Base-by-base conservation (phyloP, 306 rosid genomes). In the Acmispon strigosus region DNA sequence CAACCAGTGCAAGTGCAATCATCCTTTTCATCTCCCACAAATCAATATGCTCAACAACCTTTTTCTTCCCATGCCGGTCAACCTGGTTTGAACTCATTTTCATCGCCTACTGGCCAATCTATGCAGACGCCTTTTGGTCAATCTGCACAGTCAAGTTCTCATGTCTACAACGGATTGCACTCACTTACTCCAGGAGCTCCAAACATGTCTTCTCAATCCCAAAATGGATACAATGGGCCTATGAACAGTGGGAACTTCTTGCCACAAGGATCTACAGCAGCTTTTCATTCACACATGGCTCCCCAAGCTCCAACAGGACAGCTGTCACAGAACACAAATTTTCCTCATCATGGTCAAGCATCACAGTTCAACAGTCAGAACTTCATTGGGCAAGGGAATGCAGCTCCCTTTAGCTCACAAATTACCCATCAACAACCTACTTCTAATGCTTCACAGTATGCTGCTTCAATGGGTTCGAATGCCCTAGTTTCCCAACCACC, bases 291-390 rank as follows among this genome's bases (percentile, higher is more conserved):
- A 36, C 77, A 78, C 29, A 29, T 80, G 79, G 75, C 76, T 82
- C 61, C 87, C 55, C 93, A 81, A 72, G 73, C 81, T 72, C 83
- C 87, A 68, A 74, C 83, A 15, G 92, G 85, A 73, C 87, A 74
- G 39, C 66, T 16, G 55, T 19, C 87, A 74, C 88, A 86, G 49
- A 50, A 59, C 61, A 84, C 84, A 42, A 79, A 81, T 82, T 84
- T 81, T 69, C 42, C 61, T 16, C 87, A 88, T 65, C 89, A 84
- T 57, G 92, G 87, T 20, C 86, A 79, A 15, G 74, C 86, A 56
- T 66, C 87, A 41, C 96, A 78, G 74, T 65, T 74, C 69, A 63
- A 69, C 66, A 65, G 79, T 72, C 92, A 84, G 70, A 78, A 75
- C 80, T 83, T 86, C 62, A 56, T 61, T 68, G 78, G 80, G 61